Evolutionary conservation across 192 early-diverging fungal species (phyloP), one percentile per base, ranked within the genome.

Genomic region (Coemansia sp.): DNA sequence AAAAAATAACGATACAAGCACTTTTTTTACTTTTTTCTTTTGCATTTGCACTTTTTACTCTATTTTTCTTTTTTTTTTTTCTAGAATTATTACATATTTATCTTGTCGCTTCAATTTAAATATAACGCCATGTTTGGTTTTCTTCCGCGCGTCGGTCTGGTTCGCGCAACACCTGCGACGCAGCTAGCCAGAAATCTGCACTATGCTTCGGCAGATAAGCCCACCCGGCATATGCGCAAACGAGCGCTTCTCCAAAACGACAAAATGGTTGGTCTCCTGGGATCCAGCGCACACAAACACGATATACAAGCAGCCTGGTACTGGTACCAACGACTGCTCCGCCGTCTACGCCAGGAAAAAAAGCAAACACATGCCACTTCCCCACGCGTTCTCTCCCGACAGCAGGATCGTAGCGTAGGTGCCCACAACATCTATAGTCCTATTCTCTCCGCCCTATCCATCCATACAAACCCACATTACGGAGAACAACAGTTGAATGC

Each of bases 231-330:
- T 2, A 9, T 56, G 20, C 7, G n/a, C 54, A 18, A 14, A 32
- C 17, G 3, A 5, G 20, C 7, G 17, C 54, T 18, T 2, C n/a
- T 56, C 20, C 18, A 18, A 18, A 56, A 56, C 54, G 54, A 8
- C 20, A 18, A 62, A 38, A 9, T 62, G 18, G 5, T 45, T 5
- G 61, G 37, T 6, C 61, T 36, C 7, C 61, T 62, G 37, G 15
- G 39, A 4, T 9, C 20, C 34, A 66, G 53, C 64, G 53, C 35
- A 35, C 36, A n/a, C 53, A 36, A 37, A 4, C 64, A 56, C 52
- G 37, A 66, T 17, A 56, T 56, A 34, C 45, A 37, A 5, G 12
- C 34, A n/a, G 53, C 64, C 34, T 66, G 64, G 64, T 55, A 56
- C 37, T 39, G 45, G 64, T 66, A 66, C 64, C 51, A 41, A 32